Evolutionary conservation across 257 asterid genomes (phyloP), one percentile per base, ranked within the genome.

Genomic region (Euphrasia confusa): DNA sequence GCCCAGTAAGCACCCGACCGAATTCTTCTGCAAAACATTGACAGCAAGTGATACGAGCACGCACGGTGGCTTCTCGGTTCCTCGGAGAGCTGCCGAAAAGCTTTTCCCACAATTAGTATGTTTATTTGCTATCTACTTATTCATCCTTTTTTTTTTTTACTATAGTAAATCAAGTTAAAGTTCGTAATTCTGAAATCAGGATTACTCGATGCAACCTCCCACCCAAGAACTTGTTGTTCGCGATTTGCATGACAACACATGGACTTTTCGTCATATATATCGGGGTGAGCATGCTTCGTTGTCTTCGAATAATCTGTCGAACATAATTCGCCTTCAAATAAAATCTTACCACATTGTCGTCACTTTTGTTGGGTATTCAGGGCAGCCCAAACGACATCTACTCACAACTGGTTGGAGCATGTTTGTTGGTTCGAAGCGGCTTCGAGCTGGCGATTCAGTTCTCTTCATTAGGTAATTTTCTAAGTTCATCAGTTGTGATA

Each of bases 361-460:
- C n/a, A n/a, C 10, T 71, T 66, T 64, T 37, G 62, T 48, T 7
- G 24, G 24, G 60, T 65, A 57, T 72, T 53, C 64, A 88, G 96
- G 96, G 73, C 96, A 88, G 79, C 96, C 96, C 5, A 88, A 85
- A 66, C 68, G 95, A 33, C 96, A 88, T 76, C 83, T 88, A 28
- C 95, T 88, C 21, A 88, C 96, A 12, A 88, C 96, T n/a, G 94
- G 96, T 11, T 88, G 96, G 96, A 88, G 96, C 69, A 85, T 85
- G 95, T 88, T 88, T 75, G 88, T 88, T 69, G 91, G 96, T 33
- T 85, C 92, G 8, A 88, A 88, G 75, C 76, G 96, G 63, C 96
- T 88, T 49, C 76, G 90, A 80, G 92, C 96, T 2, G 96, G 96
- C 9, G 96, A 88, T 63, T 67, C 95, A 4, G 89, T 88, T 78